These are phyloP conservation scores for Poa pratensis DNA, from an alignment of 176 grass and related monocot genomes.

Conservation along the genomic window DNA sequence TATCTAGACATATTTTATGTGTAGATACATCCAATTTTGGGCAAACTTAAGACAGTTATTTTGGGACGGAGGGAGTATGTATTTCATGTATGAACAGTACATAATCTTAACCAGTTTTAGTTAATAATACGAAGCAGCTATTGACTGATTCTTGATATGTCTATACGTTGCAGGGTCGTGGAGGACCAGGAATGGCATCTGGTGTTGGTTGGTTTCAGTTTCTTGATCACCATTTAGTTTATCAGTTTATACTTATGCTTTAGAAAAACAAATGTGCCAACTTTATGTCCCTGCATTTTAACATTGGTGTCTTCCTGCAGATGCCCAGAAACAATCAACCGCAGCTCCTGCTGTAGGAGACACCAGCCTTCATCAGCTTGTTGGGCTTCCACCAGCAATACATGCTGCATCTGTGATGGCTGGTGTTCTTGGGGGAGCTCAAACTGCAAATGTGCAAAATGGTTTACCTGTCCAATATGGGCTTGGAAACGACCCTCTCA, in stretches of 20 bases:
- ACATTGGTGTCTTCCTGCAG: slow-evolving; percentile 41
- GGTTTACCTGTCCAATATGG: slow-evolving; percentile 70
- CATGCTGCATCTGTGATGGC: slow-evolving; percentile 77
- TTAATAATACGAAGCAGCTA: slow-evolving; percentile 30
- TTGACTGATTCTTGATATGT: slow-evolving; percentile 46
- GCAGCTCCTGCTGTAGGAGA: slow-evolving; percentile 52
- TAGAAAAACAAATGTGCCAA: slow-evolving; percentile 9
- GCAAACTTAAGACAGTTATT: too few species aligned
- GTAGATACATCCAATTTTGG: too few species aligned
- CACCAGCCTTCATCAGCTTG: slow-evolving; percentile 65
- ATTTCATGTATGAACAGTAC: slow-evolving; percentile 26
- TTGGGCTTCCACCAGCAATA: slow-evolving; percentile 79
- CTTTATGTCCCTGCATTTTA: slow-evolving; percentile 40
- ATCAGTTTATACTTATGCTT: slow-evolving; percentile 28
- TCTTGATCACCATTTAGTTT: slow-evolving; percentile 32
- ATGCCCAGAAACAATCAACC: slow-evolving; percentile 63
- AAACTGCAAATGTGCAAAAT: slow-evolving; percentile 67
- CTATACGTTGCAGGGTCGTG: slow-evolving; percentile 81
- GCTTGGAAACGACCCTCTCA: slow-evolving; percentile 86
- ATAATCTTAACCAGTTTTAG: slow-evolving; percentile 15
- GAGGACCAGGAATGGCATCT: slow-evolving; percentile 91
- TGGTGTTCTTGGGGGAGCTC: slow-evolving; percentile 74
- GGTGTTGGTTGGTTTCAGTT: slow-evolving; percentile 56
- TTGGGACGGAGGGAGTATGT: too few species aligned
- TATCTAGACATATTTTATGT: too few species aligned